Evolutionary conservation across 202 grass and related monocot species (phyloP).

Genomic region (Zoysia matrella): DNA sequence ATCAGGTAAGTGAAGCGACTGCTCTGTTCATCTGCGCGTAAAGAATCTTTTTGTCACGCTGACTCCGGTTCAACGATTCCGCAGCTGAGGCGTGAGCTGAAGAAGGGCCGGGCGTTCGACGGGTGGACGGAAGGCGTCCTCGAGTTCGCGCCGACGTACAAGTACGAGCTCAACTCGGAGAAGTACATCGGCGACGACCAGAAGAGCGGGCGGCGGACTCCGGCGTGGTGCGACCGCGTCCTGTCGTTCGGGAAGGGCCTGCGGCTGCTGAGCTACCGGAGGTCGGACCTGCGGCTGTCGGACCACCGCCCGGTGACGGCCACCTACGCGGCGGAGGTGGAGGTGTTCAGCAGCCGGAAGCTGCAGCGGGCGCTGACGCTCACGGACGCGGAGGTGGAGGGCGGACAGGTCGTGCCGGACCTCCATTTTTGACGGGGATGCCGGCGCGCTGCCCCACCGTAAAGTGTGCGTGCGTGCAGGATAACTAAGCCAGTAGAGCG

Average conservation of each 20-base stretch:
- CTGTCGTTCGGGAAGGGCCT: slow-evolving; percentile 72
- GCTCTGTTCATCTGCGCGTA: neutral
- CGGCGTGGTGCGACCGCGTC: slow-evolving; percentile 90
- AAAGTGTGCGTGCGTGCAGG: neutral
- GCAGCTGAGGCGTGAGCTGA: slow-evolving; percentile 80
- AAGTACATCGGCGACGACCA: slow-evolving; percentile 80
- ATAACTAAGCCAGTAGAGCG: neutral
- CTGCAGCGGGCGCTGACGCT: slow-evolving; percentile 89
- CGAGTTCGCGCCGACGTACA: slow-evolving; percentile 93
- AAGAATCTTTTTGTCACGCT: neutral
- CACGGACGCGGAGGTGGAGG: slow-evolving; percentile 84
- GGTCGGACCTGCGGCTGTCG: slow-evolving; percentile 66
- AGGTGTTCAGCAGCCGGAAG: slow-evolving; percentile 76
- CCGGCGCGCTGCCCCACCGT: neutral
- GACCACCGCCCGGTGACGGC: slow-evolving; percentile 90
- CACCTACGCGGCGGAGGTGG: slow-evolving; percentile 76
- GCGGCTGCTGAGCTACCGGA: slow-evolving; percentile 57
- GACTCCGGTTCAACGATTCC: neutral
- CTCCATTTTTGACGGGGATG: slow-evolving; percentile 52
- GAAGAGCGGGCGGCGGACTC: slow-evolving; percentile 69
- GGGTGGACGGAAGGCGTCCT: slow-evolving; percentile 82
- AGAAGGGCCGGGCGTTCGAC: slow-evolving; percentile 70
- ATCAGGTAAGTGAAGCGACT: slow-evolving; percentile 60
- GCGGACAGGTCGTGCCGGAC: slow-evolving; percentile 67
- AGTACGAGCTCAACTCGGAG: slow-evolving; percentile 65